Evolutionary conservation across 768 basidiomycete species (phyloP).

Genomic region (Tricholoma sp.): DNA sequence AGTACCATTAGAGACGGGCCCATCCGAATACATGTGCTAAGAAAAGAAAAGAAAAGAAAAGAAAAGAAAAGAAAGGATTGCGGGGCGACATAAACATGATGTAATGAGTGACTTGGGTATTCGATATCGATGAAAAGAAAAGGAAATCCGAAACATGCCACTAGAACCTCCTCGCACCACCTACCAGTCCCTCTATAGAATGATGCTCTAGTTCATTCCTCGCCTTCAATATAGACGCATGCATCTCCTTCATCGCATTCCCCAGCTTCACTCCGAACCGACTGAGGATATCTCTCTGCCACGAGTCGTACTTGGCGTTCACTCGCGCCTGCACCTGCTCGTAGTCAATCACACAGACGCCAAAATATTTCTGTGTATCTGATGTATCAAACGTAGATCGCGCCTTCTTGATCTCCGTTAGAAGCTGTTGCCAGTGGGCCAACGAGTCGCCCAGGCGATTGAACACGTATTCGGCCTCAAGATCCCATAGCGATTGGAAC

Average conservation of each 20-base stretch:
- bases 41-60: too few relatives aligned
- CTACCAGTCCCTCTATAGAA: conserved; percentile 86
- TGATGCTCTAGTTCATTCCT: conserved; percentile 95
- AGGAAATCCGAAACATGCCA: background rate
- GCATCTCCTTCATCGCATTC: conserved; percentile 96
- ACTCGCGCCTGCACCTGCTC: conserved; percentile 97
- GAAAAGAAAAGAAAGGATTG: background rate
- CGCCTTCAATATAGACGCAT: conserved; percentile 87
- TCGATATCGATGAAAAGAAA: background rate
- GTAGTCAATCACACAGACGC: conserved; percentile 93
- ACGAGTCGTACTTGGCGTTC: conserved; percentile 97
- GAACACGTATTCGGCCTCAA: conserved; percentile 96
- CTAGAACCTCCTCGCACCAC: conserved; percentile 53
- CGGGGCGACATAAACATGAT: background rate
- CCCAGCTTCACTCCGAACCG: conserved; percentile 92
- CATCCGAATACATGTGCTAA: background rate
- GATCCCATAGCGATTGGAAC: conserved; percentile 98
- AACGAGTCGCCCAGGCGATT: conserved; percentile 92
- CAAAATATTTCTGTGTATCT: conserved; percentile 88
- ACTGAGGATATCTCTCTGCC: conserved; percentile 93
- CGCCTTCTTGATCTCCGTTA: conserved; percentile 96
- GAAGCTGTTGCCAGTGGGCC: conserved; percentile 89
- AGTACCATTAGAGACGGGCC: background rate
- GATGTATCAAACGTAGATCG: conserved; percentile 96
- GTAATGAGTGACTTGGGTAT: conserved; percentile 5